phyloP scores from a whole-genome alignment of 495 filamentous ascomycete species.

The Massariosphaeria phaeospora region DNA sequence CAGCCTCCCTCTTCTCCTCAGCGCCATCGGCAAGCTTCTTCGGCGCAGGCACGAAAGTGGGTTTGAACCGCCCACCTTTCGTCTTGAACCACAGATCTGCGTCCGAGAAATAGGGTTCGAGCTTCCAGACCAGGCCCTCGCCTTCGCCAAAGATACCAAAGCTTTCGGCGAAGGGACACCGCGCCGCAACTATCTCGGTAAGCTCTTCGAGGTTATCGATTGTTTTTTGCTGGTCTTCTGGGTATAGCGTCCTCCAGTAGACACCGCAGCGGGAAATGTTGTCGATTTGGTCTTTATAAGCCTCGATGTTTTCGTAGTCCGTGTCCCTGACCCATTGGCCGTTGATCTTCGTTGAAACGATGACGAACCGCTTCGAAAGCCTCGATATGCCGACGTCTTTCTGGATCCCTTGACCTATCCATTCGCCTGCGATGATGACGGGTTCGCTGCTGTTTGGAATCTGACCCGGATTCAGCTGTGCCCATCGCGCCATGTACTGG shows the following conservation, averaged over 20 bases:
- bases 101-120: slow-evolving; percentile 22
- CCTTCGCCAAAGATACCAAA: slow-evolving; percentile 37
- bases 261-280: slow-evolving; percentile 39
- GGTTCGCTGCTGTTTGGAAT: slow-evolving; percentile 21
- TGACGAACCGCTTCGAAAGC: slow-evolving; percentile 35
- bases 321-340: slow-evolving; percentile 32
- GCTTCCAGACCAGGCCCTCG: slow-evolving; percentile 43
- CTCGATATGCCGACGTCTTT: slow-evolving; percentile 35
- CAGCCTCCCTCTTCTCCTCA: slow-evolving; percentile 10
- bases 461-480: slow-evolving; percentile 24
- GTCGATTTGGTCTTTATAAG: slow-evolving; percentile 30
- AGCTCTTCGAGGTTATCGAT: slow-evolving; percentile 21
- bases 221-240: slow-evolving; percentile 15
- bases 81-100: slow-evolving; percentile 38
- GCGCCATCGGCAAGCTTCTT: slow-evolving; percentile 1
- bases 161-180: slow-evolving; percentile 36
- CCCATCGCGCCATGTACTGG: slow-evolving; percentile 6
- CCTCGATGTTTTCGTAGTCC: slow-evolving; percentile 32
- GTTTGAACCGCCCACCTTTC: slow-evolving; percentile 34
- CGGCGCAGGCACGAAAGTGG: slow-evolving; percentile 26
- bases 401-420: slow-evolving; percentile 39
- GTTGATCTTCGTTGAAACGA: slow-evolving; percentile 37
- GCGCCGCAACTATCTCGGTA: slow-evolving; percentile 32
- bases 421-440: slow-evolving; percentile 40
- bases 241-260: slow-evolving; percentile 25